Evolutionary conservation across 139 green algal genomes (phyloP).

Genomic region (Chlamydomonas applanata): DNA sequence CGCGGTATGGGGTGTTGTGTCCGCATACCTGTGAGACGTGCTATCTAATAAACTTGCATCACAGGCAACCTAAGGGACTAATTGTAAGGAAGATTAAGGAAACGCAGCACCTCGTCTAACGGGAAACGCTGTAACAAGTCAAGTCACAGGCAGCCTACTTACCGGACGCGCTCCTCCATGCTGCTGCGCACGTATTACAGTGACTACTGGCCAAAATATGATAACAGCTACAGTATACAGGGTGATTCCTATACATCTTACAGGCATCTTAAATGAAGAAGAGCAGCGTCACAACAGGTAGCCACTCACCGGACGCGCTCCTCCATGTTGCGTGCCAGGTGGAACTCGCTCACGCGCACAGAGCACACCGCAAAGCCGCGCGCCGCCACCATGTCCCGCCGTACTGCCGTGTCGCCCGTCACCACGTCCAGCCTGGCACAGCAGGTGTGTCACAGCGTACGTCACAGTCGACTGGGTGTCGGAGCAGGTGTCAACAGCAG

Average conservation of each 20-base stretch:
- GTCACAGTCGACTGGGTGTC: not conserved
- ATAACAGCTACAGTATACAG: no score
- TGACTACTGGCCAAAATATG: no score
- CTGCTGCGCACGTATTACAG: not conserved
- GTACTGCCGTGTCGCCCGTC: slow-evolving; percentile 8
- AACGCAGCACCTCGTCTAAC: no score
- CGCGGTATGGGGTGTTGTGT: no score
- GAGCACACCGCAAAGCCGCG: slow-evolving; percentile 9
- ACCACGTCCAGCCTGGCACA: slow-evolving; percentile 5
- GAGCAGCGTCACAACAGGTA: not conserved
- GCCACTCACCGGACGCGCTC: not conserved
- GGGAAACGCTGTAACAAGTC: no score
- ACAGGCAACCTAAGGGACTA: no score
- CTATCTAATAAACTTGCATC: no score
- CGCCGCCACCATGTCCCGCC: slow-evolving; percentile 12
- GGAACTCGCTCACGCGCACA: slow-evolving; percentile 13
- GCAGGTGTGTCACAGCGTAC: not conserved
- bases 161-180: not conserved
- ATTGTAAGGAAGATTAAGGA: no score
- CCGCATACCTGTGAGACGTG: no score
- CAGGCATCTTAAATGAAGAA: not conserved
- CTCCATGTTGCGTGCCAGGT: not conserved
- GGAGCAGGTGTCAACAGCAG: no score
- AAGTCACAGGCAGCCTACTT: not conserved
- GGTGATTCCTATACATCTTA: not conserved